Percentiles rank a stretch among this genome's conserved stretches.
Evolutionary conservation across 1,284 basidiomycete species (phyloP).

Genomic region (Dichomitus squalens): DNA sequence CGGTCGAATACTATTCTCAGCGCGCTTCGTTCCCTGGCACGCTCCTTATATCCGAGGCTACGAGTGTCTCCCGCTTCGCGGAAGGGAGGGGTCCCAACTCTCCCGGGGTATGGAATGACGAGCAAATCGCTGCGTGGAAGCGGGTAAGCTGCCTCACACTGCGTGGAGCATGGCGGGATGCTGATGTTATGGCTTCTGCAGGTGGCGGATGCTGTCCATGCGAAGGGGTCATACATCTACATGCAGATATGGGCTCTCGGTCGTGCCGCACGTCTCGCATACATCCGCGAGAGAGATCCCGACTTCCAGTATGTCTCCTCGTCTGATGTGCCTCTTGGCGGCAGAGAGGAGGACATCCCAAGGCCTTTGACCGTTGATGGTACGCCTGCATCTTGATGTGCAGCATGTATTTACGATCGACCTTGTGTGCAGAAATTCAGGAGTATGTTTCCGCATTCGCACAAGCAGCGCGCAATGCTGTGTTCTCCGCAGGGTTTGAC

Average conservation of each 20-base stretch:
- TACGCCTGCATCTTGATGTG: neutral
- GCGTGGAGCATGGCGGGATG: too few relatives aligned
- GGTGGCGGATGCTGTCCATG: conserved; percentile 34
- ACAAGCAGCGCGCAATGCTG: conserved; percentile 44
- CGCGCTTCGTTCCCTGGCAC: conserved; percentile 46
- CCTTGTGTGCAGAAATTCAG: conserved; percentile 34
- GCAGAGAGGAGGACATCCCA: neutral
- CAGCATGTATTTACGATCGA: too few relatives aligned
- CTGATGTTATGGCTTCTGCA: conserved; percentile 5
- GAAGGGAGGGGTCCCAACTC: conserved; percentile 36
- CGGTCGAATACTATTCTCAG: conserved; percentile 49
- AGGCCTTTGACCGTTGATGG: neutral
- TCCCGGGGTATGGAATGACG: conserved; percentile 46
- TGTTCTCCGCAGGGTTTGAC: conserved; percentile 48
- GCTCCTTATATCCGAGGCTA: conserved; percentile 51
- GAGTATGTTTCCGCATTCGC: conserved; percentile 42
- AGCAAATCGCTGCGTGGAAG: conserved; percentile 51
- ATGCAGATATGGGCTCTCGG: conserved; percentile 52
- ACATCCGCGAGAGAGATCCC: conserved; percentile 20
- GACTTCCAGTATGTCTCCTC: conserved; percentile 41
- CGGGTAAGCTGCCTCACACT: conserved; percentile 31
- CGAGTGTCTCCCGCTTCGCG: conserved; percentile 41
- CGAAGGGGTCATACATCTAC: conserved; percentile 43
- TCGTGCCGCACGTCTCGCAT: conserved; percentile 37
- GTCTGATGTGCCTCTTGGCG: conserved; percentile 33